phyloP scores from a whole-genome alignment of 495 filamentous ascomycete species.

The Aspergillus homomorphus region DNA sequence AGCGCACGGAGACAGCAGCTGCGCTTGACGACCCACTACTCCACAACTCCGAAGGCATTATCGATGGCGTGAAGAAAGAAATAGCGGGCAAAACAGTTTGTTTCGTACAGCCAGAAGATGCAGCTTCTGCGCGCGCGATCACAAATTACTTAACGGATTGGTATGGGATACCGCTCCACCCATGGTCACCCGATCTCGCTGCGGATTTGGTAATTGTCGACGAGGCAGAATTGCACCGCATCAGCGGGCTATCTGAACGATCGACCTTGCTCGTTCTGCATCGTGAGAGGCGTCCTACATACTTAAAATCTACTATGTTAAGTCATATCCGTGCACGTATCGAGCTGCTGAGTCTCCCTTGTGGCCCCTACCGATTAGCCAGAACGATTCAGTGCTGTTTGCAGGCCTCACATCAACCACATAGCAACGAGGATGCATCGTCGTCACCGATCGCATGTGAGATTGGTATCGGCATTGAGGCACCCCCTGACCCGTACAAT shows the following conservation, averaged over 20 bases:
- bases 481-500: background rate
- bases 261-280: background rate
- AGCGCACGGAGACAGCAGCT: background rate
- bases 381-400: constrained; percentile 9
- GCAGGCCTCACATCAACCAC: background rate
- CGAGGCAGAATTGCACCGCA: constrained; percentile 19
- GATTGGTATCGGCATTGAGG: background rate
- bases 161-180: constrained; percentile 23
- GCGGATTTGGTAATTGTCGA: constrained; percentile 30
- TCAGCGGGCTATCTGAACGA: background rate
- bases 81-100: background rate
- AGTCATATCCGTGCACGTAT: background rate
- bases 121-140: constrained; percentile 9
- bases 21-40: background rate
- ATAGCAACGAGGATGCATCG: background rate
- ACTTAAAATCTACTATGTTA: background rate
- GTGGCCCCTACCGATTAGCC: constrained; percentile 24
- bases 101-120: background rate
- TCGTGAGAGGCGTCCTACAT: background rate
- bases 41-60: background rate
- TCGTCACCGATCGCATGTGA: background rate
- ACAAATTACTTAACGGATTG: constrained; percentile 29
- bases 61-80: background rate
- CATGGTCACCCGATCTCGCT: constrained; percentile 7
- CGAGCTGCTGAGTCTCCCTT: constrained; percentile 18